Percentiles rank a stretch among this genome's conserved stretches.
These are phyloP conservation scores for Vanrija humicola DNA, from an alignment of 1,284 basidiomycete genomes.

Conservation along the genomic window DNA sequence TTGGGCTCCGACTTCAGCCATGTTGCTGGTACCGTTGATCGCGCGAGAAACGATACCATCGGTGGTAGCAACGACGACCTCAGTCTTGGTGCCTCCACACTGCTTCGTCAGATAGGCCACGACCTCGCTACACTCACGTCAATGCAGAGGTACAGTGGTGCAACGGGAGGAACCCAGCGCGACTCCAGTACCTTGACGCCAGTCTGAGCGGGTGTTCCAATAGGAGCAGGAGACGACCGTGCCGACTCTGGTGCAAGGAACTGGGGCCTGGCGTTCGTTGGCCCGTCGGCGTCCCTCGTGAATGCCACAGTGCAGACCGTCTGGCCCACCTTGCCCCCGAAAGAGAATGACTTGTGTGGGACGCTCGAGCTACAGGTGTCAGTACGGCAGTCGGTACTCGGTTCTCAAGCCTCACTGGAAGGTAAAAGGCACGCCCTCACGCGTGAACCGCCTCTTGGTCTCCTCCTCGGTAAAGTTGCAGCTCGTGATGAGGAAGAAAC, in stretches of 20 bases:
- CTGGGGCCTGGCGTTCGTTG: not conserved
- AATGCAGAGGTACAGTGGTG: slow-evolving; percentile 24
- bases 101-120: slow-evolving; percentile 1
- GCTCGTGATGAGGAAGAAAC: slow-evolving; percentile 50
- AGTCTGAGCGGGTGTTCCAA: not conserved
- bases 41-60: slow-evolving; percentile 19
- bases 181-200: not conserved
- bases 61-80: slow-evolving; percentile 23
- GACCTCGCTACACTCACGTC: slow-evolving; percentile 22
- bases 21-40: slow-evolving; percentile 29
- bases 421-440: slow-evolving; percentile 28
- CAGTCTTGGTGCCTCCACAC: slow-evolving; percentile 38
- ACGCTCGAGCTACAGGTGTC: slow-evolving; percentile 40
- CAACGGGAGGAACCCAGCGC: not conserved
- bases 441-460: slow-evolving; percentile 39
- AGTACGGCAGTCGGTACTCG: not conserved
- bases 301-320: slow-evolving; percentile 49
- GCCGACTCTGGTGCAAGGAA: too few relatives aligned
- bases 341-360: slow-evolving; percentile 45
- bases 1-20: slow-evolving; percentile 34
- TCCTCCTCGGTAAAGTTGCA: slow-evolving; percentile 51
- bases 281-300: slow-evolving; percentile 23
- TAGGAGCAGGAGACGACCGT: not conserved
- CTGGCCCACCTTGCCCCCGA: slow-evolving; percentile 45
- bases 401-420: slow-evolving; percentile 33